phyloP scores from a whole-genome alignment of 148 eudicot species.

The Amaranthus cruentus region DNA sequence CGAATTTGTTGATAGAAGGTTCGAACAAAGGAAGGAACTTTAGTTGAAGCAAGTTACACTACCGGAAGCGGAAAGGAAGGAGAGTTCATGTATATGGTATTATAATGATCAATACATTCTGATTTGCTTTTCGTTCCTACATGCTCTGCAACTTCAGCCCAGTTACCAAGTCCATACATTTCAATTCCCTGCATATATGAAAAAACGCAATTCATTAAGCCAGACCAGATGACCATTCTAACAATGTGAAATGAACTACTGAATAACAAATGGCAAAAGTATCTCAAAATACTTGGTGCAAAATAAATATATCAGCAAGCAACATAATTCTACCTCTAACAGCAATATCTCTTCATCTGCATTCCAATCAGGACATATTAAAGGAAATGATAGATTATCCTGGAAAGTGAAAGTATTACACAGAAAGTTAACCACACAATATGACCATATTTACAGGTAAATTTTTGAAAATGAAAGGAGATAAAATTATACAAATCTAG shows the following conservation, averaged over 20 bases:
- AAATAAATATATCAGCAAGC: slow-evolving; percentile 4
- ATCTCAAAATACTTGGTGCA: background rate
- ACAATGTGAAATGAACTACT: background rate
- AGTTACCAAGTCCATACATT: slow-evolving; percentile 93
- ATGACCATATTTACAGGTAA: background rate
- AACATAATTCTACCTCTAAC: slow-evolving; percentile 58
- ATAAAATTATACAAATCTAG: slow-evolving; percentile 2
- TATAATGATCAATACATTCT: slow-evolving; percentile 77
- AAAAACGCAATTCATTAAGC: slow-evolving; percentile 5
- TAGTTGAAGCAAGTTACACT: slow-evolving; percentile 28
- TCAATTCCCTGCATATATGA: slow-evolving; percentile 54
- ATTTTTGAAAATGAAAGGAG: background rate
- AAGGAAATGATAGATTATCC: slow-evolving; percentile 87
- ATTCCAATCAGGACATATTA: slow-evolving; percentile 90
- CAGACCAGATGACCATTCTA: slow-evolving; percentile 8
- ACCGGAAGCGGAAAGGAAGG: slow-evolving; percentile 99
- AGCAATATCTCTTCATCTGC: slow-evolving; percentile 95
- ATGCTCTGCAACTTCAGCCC: slow-evolving; percentile 94
- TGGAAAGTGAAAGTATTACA: slow-evolving; percentile 26
- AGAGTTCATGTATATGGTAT: slow-evolving; percentile 75
- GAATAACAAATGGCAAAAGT: background rate
- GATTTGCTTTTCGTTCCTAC: slow-evolving; percentile 92
- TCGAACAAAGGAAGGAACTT: background rate
- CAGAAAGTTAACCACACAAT: background rate
- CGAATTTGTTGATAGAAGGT: slow-evolving; percentile 11